Conservation (phyloP, 805 yeast genomes). For the Candida nonsorbophila region DNA sequence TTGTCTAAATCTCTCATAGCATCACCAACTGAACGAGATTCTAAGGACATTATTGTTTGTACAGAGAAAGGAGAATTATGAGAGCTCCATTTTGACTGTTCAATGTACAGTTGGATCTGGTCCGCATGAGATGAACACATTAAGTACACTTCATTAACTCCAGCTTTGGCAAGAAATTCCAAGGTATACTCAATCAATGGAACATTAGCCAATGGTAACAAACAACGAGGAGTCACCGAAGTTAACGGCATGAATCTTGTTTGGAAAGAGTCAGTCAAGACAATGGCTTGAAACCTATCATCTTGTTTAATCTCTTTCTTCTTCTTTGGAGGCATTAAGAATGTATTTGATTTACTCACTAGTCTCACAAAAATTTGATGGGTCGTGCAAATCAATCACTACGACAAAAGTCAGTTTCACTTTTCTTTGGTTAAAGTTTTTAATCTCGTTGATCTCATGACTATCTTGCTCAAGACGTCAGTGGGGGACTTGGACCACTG, state of each 20-base stretch:
- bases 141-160: constrained; percentile 83
- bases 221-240: constrained; percentile 79
- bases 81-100: constrained; percentile 58
- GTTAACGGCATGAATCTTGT: constrained; percentile 92
- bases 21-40: constrained; percentile 91
- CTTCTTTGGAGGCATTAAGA: constrained; percentile 50
- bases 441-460: no score
- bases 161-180: constrained; percentile 87
- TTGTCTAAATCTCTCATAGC: constrained; percentile 95
- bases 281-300: constrained; percentile 87
- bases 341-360: no score
- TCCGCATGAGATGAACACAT: constrained; percentile 91
- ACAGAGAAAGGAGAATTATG: constrained; percentile 77
- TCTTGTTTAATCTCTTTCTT: constrained; percentile 59
- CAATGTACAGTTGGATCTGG: constrained; percentile 78
- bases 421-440: no score
- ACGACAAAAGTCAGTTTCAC: no score
- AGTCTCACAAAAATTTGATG: no score
- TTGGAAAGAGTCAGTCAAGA: constrained; percentile 89
- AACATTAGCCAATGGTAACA: constrained; percentile 86
- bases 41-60: constrained; percentile 75
- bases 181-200: constrained; percentile 93
- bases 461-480: constrained; percentile 26
- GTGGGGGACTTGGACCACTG: constrained; percentile 37
- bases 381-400: no score